phyloP scores from a whole-genome alignment of 768 basidiomycete genomes.

The Auricularia auricula-judae region DNA sequence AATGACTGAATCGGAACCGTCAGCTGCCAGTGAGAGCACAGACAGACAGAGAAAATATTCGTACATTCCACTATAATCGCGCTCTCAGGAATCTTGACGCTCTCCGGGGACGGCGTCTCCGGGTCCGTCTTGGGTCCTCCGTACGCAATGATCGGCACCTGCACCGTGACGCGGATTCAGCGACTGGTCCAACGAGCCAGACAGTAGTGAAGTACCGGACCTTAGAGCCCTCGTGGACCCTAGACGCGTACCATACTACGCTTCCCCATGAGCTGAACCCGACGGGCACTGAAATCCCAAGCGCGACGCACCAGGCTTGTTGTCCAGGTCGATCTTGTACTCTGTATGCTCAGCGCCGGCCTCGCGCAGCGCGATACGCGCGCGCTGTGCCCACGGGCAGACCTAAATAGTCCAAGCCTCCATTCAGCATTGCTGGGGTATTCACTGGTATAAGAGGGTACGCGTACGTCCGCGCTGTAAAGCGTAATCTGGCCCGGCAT shows the following conservation, averaged over 20 bases:
- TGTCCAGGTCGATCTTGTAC: constrained; percentile 47
- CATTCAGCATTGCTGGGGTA: too few relatives aligned
- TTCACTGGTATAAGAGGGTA: neutral
- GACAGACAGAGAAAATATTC: neutral
- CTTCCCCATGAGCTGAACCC: neutral
- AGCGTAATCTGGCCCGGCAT: constrained; percentile 25
- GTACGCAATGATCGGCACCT: constrained; percentile 52
- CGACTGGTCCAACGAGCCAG: neutral
- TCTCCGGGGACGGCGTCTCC: constrained; percentile 47
- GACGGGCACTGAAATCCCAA: neutral
- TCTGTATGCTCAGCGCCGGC: constrained; percentile 35
- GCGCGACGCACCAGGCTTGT: constrained; percentile 35
- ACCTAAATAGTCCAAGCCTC: constrained; percentile 20
- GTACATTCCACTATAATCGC: constrained; percentile 46
- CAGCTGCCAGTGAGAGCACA: too few relatives aligned
- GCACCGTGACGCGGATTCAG: neutral
- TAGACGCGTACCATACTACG: constrained; percentile 47
- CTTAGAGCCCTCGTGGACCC: constrained; percentile 58
- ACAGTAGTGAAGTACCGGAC: constrained; percentile 19
- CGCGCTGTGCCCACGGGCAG: constrained; percentile 51
- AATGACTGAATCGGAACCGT: constrained; percentile 22
- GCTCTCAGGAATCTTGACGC: constrained; percentile 52
- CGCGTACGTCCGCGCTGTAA: constrained; percentile 34
- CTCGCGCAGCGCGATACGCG: constrained; percentile 48
- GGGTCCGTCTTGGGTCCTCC: constrained; percentile 48